Evolutionary conservation across 2,329 filamentous ascomycete genomes (phyloP), one percentile per base, ranked within the genome.

Genomic region (Pezicula radicicola): DNA sequence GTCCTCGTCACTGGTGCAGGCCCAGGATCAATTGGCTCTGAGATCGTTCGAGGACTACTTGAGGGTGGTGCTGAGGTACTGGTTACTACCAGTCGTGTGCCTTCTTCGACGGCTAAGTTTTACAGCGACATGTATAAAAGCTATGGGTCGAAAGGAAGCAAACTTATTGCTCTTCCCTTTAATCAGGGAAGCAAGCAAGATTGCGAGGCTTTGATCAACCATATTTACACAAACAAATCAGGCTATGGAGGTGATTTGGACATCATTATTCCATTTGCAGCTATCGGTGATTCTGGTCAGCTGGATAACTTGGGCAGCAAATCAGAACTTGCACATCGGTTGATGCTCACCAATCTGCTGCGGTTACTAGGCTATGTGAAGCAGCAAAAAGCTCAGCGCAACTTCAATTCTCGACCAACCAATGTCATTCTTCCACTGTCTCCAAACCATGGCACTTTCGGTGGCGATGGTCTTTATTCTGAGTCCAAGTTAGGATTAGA

Each of bases 161-260:
- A 89, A 96, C 73, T 85, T 97, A 48, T 89, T 97, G 28, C 92
- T 97, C 46, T 97, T 51, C 93, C 93, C 45, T 97, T 97, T 83
- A 97, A 97, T 72, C 91, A 96, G 71, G 93, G 92, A 56, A 97
- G 92, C 76, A 92, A 95, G 75, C 91, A 97, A 70, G 93, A 97
- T 67, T 88, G 96, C 25, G 90, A 97, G 70, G 89, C 89, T 37
- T 80, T 97, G 3, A 80, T 97, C 49, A 81, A 95, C 57, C 97
- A 97, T 77, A 94, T 97, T 67, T 97, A 96, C 70, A 91, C 96
- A 67, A 71, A 86, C 57, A 97, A 97, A 84, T 91, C 85, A 67
- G 93, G 93, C 55, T 85, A 97, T 9, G 93, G 93, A 57, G 97
- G 93, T 92, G 93, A 97, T 71, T 81, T 97, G 33, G 93, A 97